Evolutionary conservation across 179 eudicot species (phyloP).

Genomic region (Dionaea muscipula): DNA sequence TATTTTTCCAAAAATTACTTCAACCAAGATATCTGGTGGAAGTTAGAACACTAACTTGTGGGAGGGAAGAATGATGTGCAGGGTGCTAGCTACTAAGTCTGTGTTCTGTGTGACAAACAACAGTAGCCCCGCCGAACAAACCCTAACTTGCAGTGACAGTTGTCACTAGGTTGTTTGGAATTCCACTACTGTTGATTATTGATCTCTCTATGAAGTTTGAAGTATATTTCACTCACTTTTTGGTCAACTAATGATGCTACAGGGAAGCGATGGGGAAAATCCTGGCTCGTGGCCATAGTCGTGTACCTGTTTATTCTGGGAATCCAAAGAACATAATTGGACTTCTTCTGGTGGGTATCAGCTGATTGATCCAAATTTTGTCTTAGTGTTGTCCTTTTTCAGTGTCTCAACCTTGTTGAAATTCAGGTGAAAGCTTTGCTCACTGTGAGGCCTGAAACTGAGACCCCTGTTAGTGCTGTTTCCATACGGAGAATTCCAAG

Average conservation of each 20-base stretch:
- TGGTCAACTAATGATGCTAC: constrained; percentile 14
- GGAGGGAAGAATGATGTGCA: too few relatives aligned
- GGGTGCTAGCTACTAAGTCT: too few relatives aligned
- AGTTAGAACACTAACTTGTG: too few relatives aligned
- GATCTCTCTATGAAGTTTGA: too few relatives aligned
- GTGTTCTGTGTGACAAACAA: too few relatives aligned
- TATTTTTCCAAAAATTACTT: too few relatives aligned
- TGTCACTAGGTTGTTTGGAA: too few relatives aligned
- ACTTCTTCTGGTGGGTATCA: constrained; percentile 57
- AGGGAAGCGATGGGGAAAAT: constrained; percentile 93
- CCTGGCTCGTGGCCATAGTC: constrained; percentile 87
- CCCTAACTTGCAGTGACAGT: too few relatives aligned
- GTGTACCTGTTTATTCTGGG: constrained; percentile 77
- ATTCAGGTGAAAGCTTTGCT: constrained; percentile 82
- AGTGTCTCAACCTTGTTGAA: neutral
- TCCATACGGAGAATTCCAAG: constrained; percentile 89
- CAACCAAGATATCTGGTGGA: too few relatives aligned
- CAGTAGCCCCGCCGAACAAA: too few relatives aligned
- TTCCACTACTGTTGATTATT: too few relatives aligned
- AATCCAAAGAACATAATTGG: constrained; percentile 74
- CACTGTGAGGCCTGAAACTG: constrained; percentile 88
- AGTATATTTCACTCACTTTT: neutral
- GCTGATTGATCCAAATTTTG: neutral
- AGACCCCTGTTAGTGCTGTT: constrained; percentile 93
- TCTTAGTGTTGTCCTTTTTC: neutral